phyloP scores from a whole-genome alignment of 345 rosid genomes.

The Excoecaria cochinchinensis region DNA sequence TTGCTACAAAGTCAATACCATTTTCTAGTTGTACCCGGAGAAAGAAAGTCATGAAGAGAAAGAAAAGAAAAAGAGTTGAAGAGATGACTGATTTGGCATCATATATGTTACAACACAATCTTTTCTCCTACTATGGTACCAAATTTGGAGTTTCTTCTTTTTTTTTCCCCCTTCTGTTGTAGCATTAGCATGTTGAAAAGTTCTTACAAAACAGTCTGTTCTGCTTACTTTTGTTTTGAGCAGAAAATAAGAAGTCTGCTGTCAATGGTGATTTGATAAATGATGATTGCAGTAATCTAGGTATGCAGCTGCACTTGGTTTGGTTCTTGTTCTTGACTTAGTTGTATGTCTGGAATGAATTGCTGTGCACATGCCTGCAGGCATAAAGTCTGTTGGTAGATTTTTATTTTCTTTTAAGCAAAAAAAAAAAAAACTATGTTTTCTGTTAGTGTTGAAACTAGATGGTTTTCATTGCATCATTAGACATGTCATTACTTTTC shows the following conservation, averaged over 20 bases:
- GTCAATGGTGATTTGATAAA: slow-evolving; percentile 11
- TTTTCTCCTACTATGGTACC: slow-evolving; percentile 35
- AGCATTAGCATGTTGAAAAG: background rate
- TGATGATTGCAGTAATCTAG: slow-evolving; percentile 16
- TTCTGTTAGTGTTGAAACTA: background rate
- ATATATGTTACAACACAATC: slow-evolving; percentile 25
- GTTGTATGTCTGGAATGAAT: background rate
- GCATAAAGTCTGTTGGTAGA: background rate
- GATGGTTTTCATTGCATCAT: background rate
- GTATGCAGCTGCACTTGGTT: slow-evolving; percentile 9
- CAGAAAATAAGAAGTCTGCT: slow-evolving; percentile 26
- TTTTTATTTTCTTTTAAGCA: background rate
- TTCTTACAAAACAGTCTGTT: no score
- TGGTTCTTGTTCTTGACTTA: background rate
- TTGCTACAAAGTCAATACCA: slow-evolving; percentile 24
- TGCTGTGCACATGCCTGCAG: background rate
- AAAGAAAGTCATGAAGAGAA: slow-evolving; percentile 30
- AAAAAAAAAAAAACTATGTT: background rate
- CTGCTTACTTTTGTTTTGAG: background rate
- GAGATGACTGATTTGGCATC: slow-evolving; percentile 24
- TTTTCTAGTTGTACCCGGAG: slow-evolving; percentile 19
- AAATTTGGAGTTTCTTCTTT: background rate
- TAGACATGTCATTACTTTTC: slow-evolving; percentile 17
- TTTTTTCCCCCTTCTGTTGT: no score
- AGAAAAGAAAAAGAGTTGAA: slow-evolving; percentile 32